A percentile compares a stretch with the other conserved stretches of the same genome.
phyloP scores from a whole-genome alignment of 805 yeast species.

The Geotrichum ghanense region DNA sequence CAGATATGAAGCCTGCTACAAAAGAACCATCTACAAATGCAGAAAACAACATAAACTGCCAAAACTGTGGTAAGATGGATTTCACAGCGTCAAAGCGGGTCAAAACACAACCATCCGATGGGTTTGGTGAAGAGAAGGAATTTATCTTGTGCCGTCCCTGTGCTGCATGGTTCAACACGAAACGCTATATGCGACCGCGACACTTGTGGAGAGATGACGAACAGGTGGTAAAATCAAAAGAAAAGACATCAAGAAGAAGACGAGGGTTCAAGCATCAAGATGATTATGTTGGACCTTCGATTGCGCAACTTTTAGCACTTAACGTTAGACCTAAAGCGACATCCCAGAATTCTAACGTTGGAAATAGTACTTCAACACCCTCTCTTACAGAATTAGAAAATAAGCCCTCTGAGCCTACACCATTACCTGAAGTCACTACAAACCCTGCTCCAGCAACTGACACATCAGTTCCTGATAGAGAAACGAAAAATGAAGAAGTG shows the following conservation, averaged over 20 bases:
- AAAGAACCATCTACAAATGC: conserved; percentile 12
- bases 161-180: conserved; percentile 16
- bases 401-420: neutral
- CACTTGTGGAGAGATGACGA: conserved; percentile 11
- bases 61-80: conserved; percentile 23
- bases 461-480: neutral
- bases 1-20: neutral
- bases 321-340: neutral
- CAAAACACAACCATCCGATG: conserved; percentile 1
- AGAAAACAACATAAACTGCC: conserved; percentile 19
- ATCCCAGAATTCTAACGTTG: neutral
- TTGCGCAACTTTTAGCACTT: neutral
- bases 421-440: too few relatives aligned
- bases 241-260: neutral
- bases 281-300: neutral
- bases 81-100: conserved; percentile 22
- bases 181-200: conserved; percentile 16
- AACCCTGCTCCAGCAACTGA: neutral
- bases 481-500: neutral
- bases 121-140: neutral
- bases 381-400: too few relatives aligned
- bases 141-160: conserved; percentile 19
- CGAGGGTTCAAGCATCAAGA: neutral
- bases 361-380: neutral
- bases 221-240: neutral